Conservation (phyloP, 2,329 filamentous ascomycete genomes). For the Pseudopyricularia cyperi region DNA sequence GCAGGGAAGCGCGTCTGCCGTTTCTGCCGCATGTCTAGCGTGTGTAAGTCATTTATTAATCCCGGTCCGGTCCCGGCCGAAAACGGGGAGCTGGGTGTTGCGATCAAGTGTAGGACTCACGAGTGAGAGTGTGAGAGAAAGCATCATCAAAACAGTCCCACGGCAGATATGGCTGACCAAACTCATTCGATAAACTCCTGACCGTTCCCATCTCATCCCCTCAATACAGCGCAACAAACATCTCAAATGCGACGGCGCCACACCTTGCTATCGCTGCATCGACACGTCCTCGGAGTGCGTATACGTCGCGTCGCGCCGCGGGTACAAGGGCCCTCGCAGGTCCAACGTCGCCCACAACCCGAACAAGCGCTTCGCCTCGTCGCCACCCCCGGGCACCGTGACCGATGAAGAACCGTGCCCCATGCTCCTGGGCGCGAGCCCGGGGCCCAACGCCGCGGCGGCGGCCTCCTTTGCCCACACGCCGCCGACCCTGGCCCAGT, state of each 20-base stretch:
- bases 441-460: constrained; percentile 14
- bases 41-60: constrained; percentile 4
- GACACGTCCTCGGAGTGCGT: constrained; percentile 47
- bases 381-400: constrained; percentile 25
- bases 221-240: constrained; percentile 44
- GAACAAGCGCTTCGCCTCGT: constrained; percentile 36
- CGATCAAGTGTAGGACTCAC: no score
- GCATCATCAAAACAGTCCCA: no score
- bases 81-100: no score
- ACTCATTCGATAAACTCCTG: no score
- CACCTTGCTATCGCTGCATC: constrained; percentile 56
- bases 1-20: not conserved
- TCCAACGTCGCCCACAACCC: constrained; percentile 26
- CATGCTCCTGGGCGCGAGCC: constrained; percentile 26
- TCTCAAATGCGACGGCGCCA: constrained; percentile 62
- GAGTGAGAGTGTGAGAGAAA: no score
- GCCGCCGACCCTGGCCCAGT: constrained; percentile 12
- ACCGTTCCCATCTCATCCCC: no score
- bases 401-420: constrained; percentile 23
- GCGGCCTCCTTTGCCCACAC: constrained; percentile 11
- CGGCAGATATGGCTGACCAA: no score
- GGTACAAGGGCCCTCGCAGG: constrained; percentile 57
- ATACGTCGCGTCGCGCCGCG: constrained; percentile 62
- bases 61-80: no score
- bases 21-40: constrained; percentile 3